Evolutionary conservation across 805 yeast genomes (phyloP), one percentile per base, ranked within the genome.

Genomic region (Ogataea haglerorum): DNA sequence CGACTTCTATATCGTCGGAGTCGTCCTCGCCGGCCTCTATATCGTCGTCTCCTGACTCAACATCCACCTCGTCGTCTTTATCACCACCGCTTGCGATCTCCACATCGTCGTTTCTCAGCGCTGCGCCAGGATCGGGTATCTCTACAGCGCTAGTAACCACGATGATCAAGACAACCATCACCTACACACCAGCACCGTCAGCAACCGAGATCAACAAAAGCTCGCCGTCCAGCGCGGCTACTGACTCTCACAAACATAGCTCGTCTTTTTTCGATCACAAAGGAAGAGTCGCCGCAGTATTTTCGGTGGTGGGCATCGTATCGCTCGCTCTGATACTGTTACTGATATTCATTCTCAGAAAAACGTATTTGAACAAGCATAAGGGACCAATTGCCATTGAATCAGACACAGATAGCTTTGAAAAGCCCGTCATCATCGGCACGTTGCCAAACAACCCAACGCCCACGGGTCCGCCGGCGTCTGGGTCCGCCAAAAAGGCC

Each of bases 231-330:
- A 13, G 33, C 9, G 7, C 32, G 3, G n/a, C 25, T n/a, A 12
- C 5, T n/a, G 21, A 27, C n/a, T 6, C 31, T 19, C 6, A 6
- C 10, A 34, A 52, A n/a, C 33, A 52, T 5, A 18, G 53, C 9
- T 34, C 58, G 5, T 32, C 61, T 14, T 87, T 82, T 56, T 87
- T 84, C 70, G 69, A 72, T 42, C 67, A 77, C 34, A 76, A 76
- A 33, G 95, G 91, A 0, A 84, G 82, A 56, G 93, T 87, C 1
- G 95, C 90, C 0, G 96, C 95, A 3, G 84, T 88, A 0, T 87
- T 87, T 62, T 78, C 84, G 2, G 89, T 76, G 0, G 93, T 87
- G 13, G 95, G 90, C 1, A 52, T 87, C 1, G 80, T 81, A 1
- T 74, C 64, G 1, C 51, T 76, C 0, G 70, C 70, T 1, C 34